Conservation (phyloP, 768 basidiomycete species). For the Suillus fuscotomentosus region DNA sequence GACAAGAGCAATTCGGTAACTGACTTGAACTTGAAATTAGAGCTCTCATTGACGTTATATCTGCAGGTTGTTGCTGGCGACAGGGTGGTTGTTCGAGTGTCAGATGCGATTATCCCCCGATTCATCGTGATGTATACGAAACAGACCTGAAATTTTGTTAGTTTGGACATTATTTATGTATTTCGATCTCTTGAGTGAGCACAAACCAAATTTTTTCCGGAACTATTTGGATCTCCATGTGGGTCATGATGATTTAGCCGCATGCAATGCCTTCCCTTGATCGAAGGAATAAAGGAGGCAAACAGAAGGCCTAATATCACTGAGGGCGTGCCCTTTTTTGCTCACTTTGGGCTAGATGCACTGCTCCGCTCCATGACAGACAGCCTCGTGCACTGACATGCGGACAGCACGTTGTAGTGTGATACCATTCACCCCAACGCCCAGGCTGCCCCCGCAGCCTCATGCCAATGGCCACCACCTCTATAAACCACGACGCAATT, state of each 20-base stretch:
- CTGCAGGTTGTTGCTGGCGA: constrained; percentile 45
- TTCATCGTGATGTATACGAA: constrained; percentile 60
- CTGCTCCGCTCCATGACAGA: not conserved
- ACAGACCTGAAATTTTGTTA: constrained; percentile 19
- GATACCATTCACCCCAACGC: not conserved
- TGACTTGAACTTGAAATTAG: not conserved
- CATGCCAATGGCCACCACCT: constrained; percentile 2
- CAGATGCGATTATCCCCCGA: constrained; percentile 58
- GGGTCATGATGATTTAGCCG: not conserved
- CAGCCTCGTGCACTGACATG: constrained; percentile 1
- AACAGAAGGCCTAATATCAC: not conserved
- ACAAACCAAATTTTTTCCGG: not conserved
- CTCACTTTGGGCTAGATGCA: not conserved
- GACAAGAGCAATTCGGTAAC: constrained; percentile 25
- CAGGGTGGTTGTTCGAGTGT: constrained; percentile 49
- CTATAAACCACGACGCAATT: constrained; percentile 3
- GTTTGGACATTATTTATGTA: not conserved
- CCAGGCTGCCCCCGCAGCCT: not conserved
- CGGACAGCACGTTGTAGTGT: not conserved
- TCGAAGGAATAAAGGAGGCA: not conserved
- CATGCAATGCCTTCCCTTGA: not conserved
- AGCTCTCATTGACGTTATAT: constrained; percentile 26
- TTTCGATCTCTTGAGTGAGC: not conserved
- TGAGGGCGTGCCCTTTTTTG: not conserved
- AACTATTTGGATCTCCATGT: not conserved